Conservation (phyloP, 1,284 basidiomycete species). For the Rhodotorula sp. region DNA sequence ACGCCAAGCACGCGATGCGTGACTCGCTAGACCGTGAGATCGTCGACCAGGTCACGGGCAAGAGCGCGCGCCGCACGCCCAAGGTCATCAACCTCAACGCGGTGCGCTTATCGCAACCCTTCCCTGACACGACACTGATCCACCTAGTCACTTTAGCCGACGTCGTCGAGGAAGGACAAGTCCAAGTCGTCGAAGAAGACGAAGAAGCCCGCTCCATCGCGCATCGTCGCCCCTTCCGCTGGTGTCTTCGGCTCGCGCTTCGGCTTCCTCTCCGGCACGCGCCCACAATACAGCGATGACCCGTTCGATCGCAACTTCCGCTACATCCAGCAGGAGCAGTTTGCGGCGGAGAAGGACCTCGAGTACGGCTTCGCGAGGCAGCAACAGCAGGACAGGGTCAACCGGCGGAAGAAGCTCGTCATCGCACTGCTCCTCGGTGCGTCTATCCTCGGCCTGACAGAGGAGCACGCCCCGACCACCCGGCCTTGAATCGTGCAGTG, state of each 20-base stretch:
- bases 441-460: neutral
- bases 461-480: too few relatives aligned
- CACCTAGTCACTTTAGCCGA: too few relatives aligned
- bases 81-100: conserved; percentile 11
- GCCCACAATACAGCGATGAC: neutral
- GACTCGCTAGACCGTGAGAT: conserved; percentile 37
- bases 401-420: conserved; percentile 29
- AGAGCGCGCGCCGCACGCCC: conserved; percentile 3
- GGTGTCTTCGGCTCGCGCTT: conserved; percentile 3
- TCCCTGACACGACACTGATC: neutral
- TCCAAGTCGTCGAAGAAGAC: neutral
- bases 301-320: conserved; percentile 10
- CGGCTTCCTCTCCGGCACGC: conserved; percentile 2
- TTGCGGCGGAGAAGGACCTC: conserved; percentile 28
- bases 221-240: neutral
- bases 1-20: conserved; percentile 31
- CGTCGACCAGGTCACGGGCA: conserved; percentile 21
- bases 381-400: neutral
- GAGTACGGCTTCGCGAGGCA: conserved; percentile 32
- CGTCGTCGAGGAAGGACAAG: neutral
- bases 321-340: conserved; percentile 13
- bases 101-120: neutral
- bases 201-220: neutral
- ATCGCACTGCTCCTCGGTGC: conserved; percentile 29
- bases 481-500: neutral